phyloP scores from a whole-genome alignment of 257 asterid genomes.

The Euphrasia confusa region DNA sequence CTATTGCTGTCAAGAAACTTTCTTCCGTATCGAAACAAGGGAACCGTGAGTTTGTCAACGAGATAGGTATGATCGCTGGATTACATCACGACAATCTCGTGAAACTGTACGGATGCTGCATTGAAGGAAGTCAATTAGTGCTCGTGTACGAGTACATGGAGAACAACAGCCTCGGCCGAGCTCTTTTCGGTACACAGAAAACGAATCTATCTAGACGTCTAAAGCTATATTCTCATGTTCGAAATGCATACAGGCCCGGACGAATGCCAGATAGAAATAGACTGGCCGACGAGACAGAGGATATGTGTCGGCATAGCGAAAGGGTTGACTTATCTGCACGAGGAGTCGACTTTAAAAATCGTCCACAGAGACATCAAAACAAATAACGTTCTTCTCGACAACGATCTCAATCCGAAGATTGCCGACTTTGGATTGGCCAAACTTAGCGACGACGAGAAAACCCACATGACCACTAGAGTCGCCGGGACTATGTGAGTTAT shows the following conservation, averaged over 20 bases:
- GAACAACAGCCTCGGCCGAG: constrained; percentile 58
- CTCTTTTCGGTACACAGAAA: constrained; percentile 41
- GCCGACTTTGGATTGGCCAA: constrained; percentile 74
- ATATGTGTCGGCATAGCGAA: constrained; percentile 56
- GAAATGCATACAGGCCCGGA: constrained; percentile 38
- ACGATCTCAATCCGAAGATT: constrained; percentile 59
- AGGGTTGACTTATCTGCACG: constrained; percentile 61
- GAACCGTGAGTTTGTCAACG: constrained; percentile 59
- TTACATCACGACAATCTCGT: constrained; percentile 64
- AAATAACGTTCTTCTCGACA: constrained; percentile 55
- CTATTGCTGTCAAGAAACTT: constrained; percentile 64
- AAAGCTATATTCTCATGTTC: background rate
- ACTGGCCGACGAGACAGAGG: constrained; percentile 45
- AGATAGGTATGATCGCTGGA: constrained; percentile 59
- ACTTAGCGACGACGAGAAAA: constrained; percentile 55
- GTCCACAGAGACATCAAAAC: constrained; percentile 70
- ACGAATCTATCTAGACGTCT: background rate
- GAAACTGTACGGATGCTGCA: constrained; percentile 60
- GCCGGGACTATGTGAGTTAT: constrained; percentile 67
- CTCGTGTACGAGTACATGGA: constrained; percentile 67
- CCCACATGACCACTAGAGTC: constrained; percentile 60
- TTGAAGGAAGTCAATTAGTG: constrained; percentile 55
- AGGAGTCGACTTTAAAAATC: constrained; percentile 57
- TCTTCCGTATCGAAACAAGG: constrained; percentile 64
- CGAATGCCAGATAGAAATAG: constrained; percentile 39